A percentile compares a stretch with the other conserved stretches of the same genome.
Conservation (phyloP, 2,329 filamentous ascomycete genomes). For the Mycosphaerelloides madeirae region DNA sequence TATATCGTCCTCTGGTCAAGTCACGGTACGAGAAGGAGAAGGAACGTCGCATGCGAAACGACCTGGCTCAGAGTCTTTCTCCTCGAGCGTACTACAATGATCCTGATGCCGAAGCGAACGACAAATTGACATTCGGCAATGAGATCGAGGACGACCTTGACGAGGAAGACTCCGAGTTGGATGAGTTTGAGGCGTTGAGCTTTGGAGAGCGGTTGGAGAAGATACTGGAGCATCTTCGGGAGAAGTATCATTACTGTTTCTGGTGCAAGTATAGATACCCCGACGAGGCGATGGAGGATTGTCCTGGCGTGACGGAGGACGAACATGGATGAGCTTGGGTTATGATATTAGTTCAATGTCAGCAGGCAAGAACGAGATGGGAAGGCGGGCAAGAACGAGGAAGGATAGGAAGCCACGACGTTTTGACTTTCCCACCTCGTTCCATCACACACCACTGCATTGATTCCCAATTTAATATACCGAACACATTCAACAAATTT, state of each 20-base stretch:
- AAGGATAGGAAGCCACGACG: no score
- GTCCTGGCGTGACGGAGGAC: constrained; percentile 81
- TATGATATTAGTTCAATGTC: no score
- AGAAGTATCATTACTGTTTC: constrained; percentile 78
- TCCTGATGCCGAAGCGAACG: constrained; percentile 63
- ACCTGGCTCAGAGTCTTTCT: constrained; percentile 61
- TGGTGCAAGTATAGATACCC: constrained; percentile 89
- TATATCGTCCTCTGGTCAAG: constrained; percentile 73
- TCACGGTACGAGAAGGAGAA: constrained; percentile 65
- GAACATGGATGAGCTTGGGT: constrained; percentile 58
- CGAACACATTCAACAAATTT: no score
- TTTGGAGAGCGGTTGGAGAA: constrained; percentile 61
- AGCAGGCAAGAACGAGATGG: no score
- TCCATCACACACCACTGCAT: no score
- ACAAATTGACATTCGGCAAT: constrained; percentile 62
- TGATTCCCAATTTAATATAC: no score
- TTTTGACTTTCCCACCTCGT: no score
- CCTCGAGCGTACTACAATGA: constrained; percentile 64
- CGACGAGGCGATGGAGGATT: constrained; percentile 74
- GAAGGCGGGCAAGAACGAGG: no score
- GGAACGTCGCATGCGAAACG: constrained; percentile 60
- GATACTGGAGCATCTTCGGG: constrained; percentile 65
- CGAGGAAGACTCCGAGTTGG: constrained; percentile 73
- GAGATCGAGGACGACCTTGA: constrained; percentile 64
- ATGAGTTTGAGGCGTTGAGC: constrained; percentile 69